Conservation (phyloP, 371 early-diverging fungal genomes). For the Blakeslea trispora region DNA sequence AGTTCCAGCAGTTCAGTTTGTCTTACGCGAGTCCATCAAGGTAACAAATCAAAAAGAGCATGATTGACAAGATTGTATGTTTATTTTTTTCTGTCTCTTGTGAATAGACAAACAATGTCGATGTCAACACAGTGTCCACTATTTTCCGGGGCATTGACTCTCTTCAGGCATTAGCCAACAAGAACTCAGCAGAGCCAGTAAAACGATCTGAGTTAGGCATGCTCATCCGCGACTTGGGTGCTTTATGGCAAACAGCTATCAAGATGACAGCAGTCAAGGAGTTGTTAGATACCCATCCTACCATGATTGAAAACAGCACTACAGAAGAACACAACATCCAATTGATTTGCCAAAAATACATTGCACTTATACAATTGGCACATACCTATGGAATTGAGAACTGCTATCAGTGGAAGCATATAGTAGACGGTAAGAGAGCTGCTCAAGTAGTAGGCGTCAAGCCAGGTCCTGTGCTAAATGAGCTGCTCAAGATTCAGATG, state of each 20-base stretch:
- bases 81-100: conserved; percentile 17
- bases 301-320: conserved; percentile 20
- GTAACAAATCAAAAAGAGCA: conserved; percentile 10
- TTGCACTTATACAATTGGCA: conserved; percentile 35
- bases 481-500: conserved; percentile 60
- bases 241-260: conserved; percentile 67
- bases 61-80: conserved; percentile 3
- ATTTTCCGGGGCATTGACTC: conserved; percentile 41
- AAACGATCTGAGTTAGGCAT: conserved; percentile 46
- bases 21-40: conserved; percentile 44
- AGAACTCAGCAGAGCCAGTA: conserved; percentile 20
- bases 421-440: conserved; percentile 70
- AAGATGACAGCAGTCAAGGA: conserved; percentile 61
- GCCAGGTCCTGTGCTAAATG: conserved; percentile 66
- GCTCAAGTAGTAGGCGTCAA: conserved; percentile 57
- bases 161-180: conserved; percentile 20
- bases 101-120: conserved; percentile 36
- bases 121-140: conserved; percentile 45
- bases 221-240: conserved; percentile 55
- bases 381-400: conserved; percentile 48
- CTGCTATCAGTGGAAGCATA: conserved; percentile 60
- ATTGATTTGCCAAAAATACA: conserved; percentile 37
- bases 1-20: conserved; percentile 37
- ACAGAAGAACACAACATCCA: conserved; percentile 7
- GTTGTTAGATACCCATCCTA: conserved; percentile 26